Evolutionary conservation across 148 eudicot genomes (phyloP).

Genomic region (Heliamphora exappendiculata): DNA sequence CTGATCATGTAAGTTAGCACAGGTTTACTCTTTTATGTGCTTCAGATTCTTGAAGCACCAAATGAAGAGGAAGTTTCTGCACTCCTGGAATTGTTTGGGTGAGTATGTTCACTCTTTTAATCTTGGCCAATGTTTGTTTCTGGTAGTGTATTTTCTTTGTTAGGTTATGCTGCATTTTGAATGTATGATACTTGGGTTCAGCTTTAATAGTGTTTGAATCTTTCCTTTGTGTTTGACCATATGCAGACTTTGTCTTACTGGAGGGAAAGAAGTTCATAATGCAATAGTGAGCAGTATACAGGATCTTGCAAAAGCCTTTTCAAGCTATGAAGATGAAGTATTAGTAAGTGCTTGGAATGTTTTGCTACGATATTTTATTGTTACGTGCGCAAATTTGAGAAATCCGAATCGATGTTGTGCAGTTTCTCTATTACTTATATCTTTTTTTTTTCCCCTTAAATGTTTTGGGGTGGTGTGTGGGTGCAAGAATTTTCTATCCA

Average conservation of each 20-base stretch:
- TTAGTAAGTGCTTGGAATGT: conserved; percentile 44
- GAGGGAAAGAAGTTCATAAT: conserved; percentile 91
- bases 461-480: background rate
- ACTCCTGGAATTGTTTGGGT: conserved; percentile 80
- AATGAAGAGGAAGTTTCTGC: conserved; percentile 86
- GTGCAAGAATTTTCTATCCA: background rate
- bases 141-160: background rate
- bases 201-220: background rate
- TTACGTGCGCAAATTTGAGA: background rate
- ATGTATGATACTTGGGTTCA: background rate
- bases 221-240: conserved; percentile 11
- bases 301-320: conserved; percentile 84
- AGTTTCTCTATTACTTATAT: background rate
- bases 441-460: background rate
- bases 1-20: conserved; percentile 9
- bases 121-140: background rate
- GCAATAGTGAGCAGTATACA: conserved; percentile 94
- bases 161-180: background rate
- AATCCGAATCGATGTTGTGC: background rate
- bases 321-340: conserved; percentile 89
- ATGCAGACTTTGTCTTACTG: conserved; percentile 88
- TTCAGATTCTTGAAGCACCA: conserved; percentile 85
- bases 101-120: conserved; percentile 19
- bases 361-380: background rate
- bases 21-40: conserved; percentile 25